These are phyloP conservation scores for Apiospora sp. DNA, from an alignment of 2,329 filamentous ascomycete species.

Conservation along the genomic window DNA sequence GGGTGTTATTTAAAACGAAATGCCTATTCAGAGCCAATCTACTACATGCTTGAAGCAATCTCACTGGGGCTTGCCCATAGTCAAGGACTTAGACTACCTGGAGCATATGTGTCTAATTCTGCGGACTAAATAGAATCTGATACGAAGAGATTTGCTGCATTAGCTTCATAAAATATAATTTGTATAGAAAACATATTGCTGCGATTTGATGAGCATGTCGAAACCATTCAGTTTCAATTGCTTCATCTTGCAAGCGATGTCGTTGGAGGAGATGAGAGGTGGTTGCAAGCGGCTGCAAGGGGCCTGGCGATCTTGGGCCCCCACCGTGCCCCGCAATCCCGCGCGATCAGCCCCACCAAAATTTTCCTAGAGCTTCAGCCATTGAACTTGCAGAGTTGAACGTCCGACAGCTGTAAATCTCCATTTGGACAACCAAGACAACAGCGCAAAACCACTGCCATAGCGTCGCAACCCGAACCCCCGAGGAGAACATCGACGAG, in stretches of 20 bases:
- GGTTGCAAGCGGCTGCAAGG: neutral
- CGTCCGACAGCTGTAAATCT: neutral
- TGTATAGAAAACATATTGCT: no score
- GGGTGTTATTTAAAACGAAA: no score
- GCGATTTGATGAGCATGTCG: neutral
- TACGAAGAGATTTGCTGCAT: no score
- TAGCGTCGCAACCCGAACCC: neutral
- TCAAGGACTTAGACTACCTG: no score
- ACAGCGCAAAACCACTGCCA: neutral
- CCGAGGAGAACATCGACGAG: neutral
- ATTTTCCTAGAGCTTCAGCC: constrained; percentile 1
- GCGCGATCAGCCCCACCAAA: constrained; percentile 10
- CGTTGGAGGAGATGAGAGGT: neutral
- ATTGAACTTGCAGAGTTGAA: constrained; percentile 4
- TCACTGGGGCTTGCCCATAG: no score
- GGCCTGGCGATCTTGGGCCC: neutral
- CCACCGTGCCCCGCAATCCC: constrained; percentile 8
- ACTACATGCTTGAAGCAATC: no score
- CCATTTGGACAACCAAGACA: neutral
- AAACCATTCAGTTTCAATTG: neutral
- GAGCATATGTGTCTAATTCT: no score
- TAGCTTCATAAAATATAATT: no score
- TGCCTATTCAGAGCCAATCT: no score
- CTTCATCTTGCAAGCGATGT: neutral
- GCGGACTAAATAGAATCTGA: no score